These are phyloP conservation scores for Blastocystis sp. DNA, from an alignment of 352 stramenopile species.

Conservation along the genomic window DNA sequence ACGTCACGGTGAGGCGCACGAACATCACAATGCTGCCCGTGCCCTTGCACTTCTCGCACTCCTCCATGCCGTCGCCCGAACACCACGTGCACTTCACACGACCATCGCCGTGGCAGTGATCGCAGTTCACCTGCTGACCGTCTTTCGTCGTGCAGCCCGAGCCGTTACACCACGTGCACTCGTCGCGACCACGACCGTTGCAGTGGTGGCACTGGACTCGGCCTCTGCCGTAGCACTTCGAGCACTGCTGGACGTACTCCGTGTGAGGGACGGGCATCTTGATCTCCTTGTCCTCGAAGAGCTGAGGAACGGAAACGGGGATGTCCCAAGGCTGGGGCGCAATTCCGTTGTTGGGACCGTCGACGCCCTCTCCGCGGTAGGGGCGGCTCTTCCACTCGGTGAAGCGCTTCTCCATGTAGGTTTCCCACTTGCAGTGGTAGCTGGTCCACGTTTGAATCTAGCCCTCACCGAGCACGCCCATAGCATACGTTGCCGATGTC, in stretches of 20 bases:
- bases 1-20: conserved; percentile 53
- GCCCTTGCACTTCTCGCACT: conserved; percentile 43
- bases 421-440: conserved; percentile 66
- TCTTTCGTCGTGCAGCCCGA: neutral
- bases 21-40: conserved; percentile 32
- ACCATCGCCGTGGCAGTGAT: conserved; percentile 35
- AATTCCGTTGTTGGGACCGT: conserved; percentile 44
- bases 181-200: neutral
- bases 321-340: conserved; percentile 65
- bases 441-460: conserved; percentile 29
- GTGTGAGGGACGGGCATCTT: conserved; percentile 46
- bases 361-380: neutral
- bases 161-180: conserved; percentile 34
- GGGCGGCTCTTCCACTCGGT: conserved; percentile 21
- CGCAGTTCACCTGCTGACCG: neutral
- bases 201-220: conserved; percentile 36
- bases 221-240: conserved; percentile 35
- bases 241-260: conserved; percentile 36
- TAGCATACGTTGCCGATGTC: neutral
- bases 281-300: conserved; percentile 32
- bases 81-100: conserved; percentile 22
- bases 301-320: neutral
- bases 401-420: conserved; percentile 59
- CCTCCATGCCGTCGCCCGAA: conserved; percentile 12
- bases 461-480: too few relatives aligned